Base-by-base conservation (phyloP, 75 land plant genomes). In the Chamaecyparis obtusa region DNA sequence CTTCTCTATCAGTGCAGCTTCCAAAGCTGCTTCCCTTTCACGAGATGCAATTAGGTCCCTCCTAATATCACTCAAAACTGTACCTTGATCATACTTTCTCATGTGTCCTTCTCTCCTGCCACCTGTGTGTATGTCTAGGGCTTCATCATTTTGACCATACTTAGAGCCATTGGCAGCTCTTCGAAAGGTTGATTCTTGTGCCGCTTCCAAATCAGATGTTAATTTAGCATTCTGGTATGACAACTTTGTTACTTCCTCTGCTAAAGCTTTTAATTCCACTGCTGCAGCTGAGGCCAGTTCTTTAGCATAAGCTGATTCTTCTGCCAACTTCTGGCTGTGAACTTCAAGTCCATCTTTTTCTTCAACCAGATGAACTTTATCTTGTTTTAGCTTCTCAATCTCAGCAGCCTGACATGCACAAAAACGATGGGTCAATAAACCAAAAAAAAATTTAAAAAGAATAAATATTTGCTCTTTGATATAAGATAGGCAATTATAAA, bases 241-340 rank as follows among this genome's bases (percentile, higher is more conserved):
- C 78, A 96, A 92, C 81, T 90, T 94, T 13, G 95, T 94, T 80
- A 94, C 96, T 89, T 96, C 97, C 88, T 92, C 95, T 57, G 97
- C 96, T 81, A 96, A 89, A 79, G 91, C 92, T 78, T 85, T 90
- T 35, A 96, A 94, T 88, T 96, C 96, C 86, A 94, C 90, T 37
- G 97, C 96, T 30, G 97, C 97, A 60, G 96, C 95, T 81, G 96
- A 83, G 44, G 97, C 97, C 79, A 94, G 86, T 83, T 94, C 91
- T 83, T 93, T 96, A 13, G 97, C 97, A 89, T 96, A 96, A 16
- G 94, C 90, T 51, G 97, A 94, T 93, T 96, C 97, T 54, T 94
- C 96, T 9, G 93, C 84, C 36, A 93, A 87, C 87, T 96, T 96
- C 71, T 91, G 90, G 83, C 86, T 85, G 10, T 93, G 92, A 77